A percentile compares a stretch with the other conserved stretches of the same genome.
phyloP scores from a whole-genome alignment of 73 alveolate species.

The Symbiodinium pilosum region DNA sequence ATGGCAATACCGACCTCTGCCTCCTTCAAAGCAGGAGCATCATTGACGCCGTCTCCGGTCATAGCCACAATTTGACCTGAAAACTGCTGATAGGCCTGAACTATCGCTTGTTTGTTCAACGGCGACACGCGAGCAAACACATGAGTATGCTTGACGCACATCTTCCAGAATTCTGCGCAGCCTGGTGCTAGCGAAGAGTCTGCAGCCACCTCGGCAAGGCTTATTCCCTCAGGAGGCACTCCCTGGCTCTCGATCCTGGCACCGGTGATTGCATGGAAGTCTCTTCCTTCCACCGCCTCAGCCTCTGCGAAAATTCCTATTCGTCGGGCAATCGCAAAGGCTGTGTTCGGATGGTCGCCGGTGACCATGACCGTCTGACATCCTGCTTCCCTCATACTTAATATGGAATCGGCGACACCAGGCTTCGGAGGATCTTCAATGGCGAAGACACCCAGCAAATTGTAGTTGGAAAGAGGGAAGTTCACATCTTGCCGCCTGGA shows the following conservation, averaged over 20 bases:
- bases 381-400: slow-evolving; percentile 38
- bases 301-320: slow-evolving; percentile 28
- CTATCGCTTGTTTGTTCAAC: slow-evolving; percentile 71
- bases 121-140: slow-evolving; percentile 92
- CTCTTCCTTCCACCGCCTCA: neutral
- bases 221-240: slow-evolving; percentile 33
- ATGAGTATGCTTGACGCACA: slow-evolving; percentile 44
- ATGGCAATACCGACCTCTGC: slow-evolving; percentile 96
- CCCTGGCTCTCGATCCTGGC: slow-evolving; percentile 48
- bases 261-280: slow-evolving; percentile 44
- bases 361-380: slow-evolving; percentile 90
- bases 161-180: slow-evolving; percentile 49
- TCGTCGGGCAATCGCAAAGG: slow-evolving; percentile 57
- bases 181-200: slow-evolving; percentile 21
- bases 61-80: slow-evolving; percentile 65
- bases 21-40: slow-evolving; percentile 96
- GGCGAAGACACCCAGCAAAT: slow-evolving; percentile 46
- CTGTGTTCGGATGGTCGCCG: slow-evolving; percentile 86
- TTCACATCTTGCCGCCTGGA: slow-evolving; percentile 61
- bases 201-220: slow-evolving; percentile 11
- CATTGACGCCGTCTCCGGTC: slow-evolving; percentile 97
- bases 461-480: slow-evolving; percentile 39
- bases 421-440: slow-evolving; percentile 82
- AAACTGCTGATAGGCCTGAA: slow-evolving; percentile 60
- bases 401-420: slow-evolving; percentile 47